Evolutionary conservation across 305 asterid genomes (phyloP).

Genomic region (Fraxinus latifolia): DNA sequence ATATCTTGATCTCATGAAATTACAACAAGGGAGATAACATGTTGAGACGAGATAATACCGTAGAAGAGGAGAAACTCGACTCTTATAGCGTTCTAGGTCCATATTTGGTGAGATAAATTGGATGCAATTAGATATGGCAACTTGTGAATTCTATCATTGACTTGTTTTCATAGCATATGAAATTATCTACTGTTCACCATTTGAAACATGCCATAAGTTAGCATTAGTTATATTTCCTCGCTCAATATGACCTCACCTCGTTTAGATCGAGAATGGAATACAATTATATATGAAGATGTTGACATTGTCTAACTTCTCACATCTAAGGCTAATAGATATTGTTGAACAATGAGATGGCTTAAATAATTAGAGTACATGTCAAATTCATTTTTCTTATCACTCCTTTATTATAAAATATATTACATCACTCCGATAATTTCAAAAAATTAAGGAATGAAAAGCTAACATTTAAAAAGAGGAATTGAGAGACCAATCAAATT

Average conservation of each 20-base stretch:
- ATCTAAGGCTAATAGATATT: neutral
- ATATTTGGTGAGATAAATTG: neutral
- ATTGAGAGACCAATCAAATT: conserved; percentile 73
- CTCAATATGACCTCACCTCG: neutral
- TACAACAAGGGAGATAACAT: neutral
- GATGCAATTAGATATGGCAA: neutral
- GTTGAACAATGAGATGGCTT: neutral
- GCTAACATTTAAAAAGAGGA: conserved; percentile 19
- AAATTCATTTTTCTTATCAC: too few species aligned
- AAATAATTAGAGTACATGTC: too few species aligned
- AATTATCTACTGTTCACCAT: neutral
- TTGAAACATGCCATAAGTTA: neutral
- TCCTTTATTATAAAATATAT: too few species aligned
- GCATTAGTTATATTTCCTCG: neutral
- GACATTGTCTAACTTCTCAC: neutral
- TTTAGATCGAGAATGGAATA: neutral
- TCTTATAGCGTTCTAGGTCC: neutral
- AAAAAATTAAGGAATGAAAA: neutral
- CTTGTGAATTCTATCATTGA: neutral
- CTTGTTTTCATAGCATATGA: neutral
- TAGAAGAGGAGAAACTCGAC: neutral
- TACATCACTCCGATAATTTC: neutral
- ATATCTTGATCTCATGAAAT: neutral
- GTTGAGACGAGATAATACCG: neutral
- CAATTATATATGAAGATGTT: neutral